Evolutionary conservation across 2,329 filamentous ascomycete species (phyloP), one percentile per base, ranked within the genome.

Genomic region (Aspergillus puulaauensis): DNA sequence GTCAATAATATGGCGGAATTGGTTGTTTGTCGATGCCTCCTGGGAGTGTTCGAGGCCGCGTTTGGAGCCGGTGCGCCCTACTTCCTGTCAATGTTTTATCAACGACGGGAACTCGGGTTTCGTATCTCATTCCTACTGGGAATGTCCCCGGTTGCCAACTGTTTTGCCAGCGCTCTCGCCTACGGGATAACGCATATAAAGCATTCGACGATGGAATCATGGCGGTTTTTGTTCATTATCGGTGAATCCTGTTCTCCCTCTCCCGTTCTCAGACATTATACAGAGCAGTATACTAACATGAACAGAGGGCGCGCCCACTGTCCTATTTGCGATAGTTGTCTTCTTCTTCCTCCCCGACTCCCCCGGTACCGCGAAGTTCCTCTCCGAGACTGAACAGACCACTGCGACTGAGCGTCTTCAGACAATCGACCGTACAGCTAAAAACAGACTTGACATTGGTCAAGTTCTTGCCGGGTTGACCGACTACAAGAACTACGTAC

Each of bases 331-430:
- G 0, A 64, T 62, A 1, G 69, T 79, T 2, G 73, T 76, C 2
- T 81, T 69, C 60, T 74, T 78, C 57, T 75, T 71, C 53, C 64
- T 82, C 35, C 77, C 79, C 0, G 79, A 82, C 59, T 75, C 71
- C 33, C 77, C 77, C 0, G 73, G 75, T 50, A 74, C 72, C 19
- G 77, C 76, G 6, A 68, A 69, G 39, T 80, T 79, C 48, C 63
- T 80, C 40, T 73, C 61, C 4, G 74, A 77, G 23, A 70, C 75
- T 6, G 76, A 82, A 59, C 80, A 78, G 61, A 74, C 77, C 21
- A 70, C 83, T 54, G 80, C 81, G 43, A 77, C 84, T 19, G 78
- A 79, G 19, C 76, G 83, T n/a, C 70, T 85, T 2, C 48, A 51
- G 9, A 53, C 49, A 7, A n/a, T 53, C 21, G 54, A 56, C 37